phyloP scores from a whole-genome alignment of 768 basidiomycete genomes.

The Collybia sordida region DNA sequence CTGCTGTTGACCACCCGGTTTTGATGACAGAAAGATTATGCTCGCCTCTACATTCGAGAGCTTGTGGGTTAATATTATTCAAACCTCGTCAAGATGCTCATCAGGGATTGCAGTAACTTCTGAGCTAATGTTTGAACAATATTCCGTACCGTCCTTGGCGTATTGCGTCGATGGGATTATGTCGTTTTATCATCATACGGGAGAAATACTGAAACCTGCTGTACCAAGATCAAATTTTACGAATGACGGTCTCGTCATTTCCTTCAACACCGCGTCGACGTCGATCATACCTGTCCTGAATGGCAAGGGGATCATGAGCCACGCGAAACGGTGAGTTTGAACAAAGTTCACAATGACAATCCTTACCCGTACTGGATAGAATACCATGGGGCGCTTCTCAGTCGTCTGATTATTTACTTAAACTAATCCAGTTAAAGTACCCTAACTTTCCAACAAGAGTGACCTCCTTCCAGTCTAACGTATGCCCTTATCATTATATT shows the following conservation, averaged over 20 bases:
- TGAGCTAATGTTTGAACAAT: conserved; percentile 94
- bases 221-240: conserved; percentile 31
- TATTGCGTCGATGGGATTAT: conserved; percentile 91
- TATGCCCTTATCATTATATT: conserved; percentile 32
- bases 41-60: conserved; percentile 86
- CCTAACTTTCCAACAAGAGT: conserved; percentile 89
- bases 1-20: conserved; percentile 80
- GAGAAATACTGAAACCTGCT: neutral
- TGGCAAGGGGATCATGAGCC: conserved; percentile 81
- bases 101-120: conserved; percentile 68
- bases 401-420: conserved; percentile 88
- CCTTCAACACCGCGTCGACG: conserved; percentile 90
- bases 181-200: conserved; percentile 82
- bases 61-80: conserved; percentile 50
- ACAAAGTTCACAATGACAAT: neutral
- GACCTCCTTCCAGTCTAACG: conserved; percentile 72
- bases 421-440: conserved; percentile 94
- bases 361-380: conserved; percentile 34
- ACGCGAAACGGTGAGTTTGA: conserved; percentile 72
- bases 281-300: conserved; percentile 85
- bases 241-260: conserved; percentile 82
- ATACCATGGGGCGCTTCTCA: conserved; percentile 95
- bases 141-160: conserved; percentile 79
- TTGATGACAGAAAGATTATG: conserved; percentile 92
- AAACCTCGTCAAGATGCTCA: conserved; percentile 1